phyloP scores from a whole-genome alignment of 306 rosid genomes.

The Gastrolobium villosum region DNA sequence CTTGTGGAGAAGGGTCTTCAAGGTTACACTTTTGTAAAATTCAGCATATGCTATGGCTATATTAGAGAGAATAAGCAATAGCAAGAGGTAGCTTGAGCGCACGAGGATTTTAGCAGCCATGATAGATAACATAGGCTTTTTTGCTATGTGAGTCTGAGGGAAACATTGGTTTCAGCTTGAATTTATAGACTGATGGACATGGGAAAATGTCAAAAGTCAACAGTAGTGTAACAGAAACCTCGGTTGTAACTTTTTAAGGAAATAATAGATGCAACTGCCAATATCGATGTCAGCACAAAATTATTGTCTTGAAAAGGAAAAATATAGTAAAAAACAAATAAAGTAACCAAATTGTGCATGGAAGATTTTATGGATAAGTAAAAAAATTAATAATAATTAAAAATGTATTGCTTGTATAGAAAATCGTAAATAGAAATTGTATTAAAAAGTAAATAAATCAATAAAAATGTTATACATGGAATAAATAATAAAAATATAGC shows the following conservation, averaged over 20 bases:
- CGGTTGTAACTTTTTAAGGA: not conserved
- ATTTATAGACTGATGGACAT: not conserved
- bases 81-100: not conserved
- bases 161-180: not conserved
- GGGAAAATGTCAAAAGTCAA: slow-evolving; percentile 2
- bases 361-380: no score
- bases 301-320: no score
- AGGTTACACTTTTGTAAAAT: not conserved
- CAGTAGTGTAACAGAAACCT: not conserved
- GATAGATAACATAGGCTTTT: not conserved
- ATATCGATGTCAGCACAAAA: no score
- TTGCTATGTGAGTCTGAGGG: not conserved
- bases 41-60: not conserved
- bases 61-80: not conserved
- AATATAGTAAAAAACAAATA: no score
- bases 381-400: no score
- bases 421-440: no score
- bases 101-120: slow-evolving; percentile 13
- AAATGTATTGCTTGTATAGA: no score
- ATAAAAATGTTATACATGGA: no score
- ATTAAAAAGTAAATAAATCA: no score
- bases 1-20: not conserved
- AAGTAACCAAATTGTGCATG: no score
- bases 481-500: no score
- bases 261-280: not conserved